Percentiles rank a stretch among this genome's conserved stretches.
Evolutionary conservation across 768 basidiomycete genomes (phyloP).

Genomic region (Termitomyces sp.): DNA sequence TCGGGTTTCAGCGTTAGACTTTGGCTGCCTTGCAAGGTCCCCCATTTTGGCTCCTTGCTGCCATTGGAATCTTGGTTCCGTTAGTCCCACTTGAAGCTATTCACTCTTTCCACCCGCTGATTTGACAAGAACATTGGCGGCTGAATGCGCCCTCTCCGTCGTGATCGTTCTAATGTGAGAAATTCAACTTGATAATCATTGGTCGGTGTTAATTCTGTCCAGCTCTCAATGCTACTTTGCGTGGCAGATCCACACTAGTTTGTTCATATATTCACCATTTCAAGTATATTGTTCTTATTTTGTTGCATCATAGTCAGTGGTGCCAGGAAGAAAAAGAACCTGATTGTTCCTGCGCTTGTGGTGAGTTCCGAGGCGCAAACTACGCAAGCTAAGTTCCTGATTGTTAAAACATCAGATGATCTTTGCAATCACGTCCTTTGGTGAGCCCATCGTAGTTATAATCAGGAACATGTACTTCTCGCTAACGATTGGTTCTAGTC

Average conservation of each 20-base stretch:
- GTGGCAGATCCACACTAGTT: slow-evolving; percentile 29
- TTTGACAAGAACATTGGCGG: slow-evolving; percentile 23
- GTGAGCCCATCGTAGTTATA: background rate
- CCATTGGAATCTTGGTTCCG: slow-evolving; percentile 28
- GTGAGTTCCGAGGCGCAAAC: background rate
- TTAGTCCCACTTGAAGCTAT: slow-evolving; percentile 9
- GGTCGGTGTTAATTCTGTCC: background rate
- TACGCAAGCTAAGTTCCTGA: background rate
- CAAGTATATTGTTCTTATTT: background rate
- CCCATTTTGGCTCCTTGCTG: slow-evolving; percentile 29
- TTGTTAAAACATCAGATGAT: background rate
- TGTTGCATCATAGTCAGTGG: background rate
- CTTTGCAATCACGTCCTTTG: slow-evolving; percentile 5
- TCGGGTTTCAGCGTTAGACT: background rate
- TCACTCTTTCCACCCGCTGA: background rate
- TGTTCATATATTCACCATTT: background rate
- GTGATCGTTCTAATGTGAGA: slow-evolving; percentile 32
- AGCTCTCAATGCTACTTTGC: slow-evolving; percentile 35
- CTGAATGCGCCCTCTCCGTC: slow-evolving; percentile 31
- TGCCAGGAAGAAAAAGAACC: background rate
- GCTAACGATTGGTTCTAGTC: background rate
- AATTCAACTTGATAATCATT: background rate
- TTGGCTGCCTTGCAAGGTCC: slow-evolving; percentile 21
- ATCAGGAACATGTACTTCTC: background rate
- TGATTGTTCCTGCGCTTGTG: slow-evolving; percentile 13